Conservation (phyloP, 768 basidiomycete species). For the Lentinus tigrinus region DNA sequence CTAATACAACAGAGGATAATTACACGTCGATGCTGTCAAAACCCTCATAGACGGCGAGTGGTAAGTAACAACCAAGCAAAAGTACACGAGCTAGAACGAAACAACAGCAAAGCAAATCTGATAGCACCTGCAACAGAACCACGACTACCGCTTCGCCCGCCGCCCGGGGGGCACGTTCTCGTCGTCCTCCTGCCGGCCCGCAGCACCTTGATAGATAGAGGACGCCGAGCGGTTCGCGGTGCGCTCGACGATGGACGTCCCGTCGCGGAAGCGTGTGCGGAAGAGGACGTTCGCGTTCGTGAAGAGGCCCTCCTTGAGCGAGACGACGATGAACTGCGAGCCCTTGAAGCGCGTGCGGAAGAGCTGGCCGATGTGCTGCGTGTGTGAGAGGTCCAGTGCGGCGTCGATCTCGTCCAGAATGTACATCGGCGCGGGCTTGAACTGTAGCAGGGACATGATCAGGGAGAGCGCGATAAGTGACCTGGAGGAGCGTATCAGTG, state of each 20-base stretch:
- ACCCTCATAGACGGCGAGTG: not conserved
- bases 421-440: constrained; percentile 99
- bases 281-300: constrained; percentile 97
- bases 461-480: constrained; percentile 96
- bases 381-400: constrained; percentile 92
- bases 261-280: constrained; percentile 89
- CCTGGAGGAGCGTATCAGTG: constrained; percentile 39
- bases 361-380: constrained; percentile 97
- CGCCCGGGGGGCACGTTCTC: constrained; percentile 12
- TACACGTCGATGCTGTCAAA: not conserved
- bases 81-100: not conserved
- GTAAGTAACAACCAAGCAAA: not conserved
- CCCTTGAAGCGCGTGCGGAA: constrained; percentile 98
- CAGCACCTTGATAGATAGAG: constrained; percentile 11
- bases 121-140: not conserved
- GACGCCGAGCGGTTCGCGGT: constrained; percentile 53
- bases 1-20: not conserved
- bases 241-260: constrained; percentile 86
- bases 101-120: too few species aligned
- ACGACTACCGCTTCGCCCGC: constrained; percentile 5
- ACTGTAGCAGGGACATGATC: constrained; percentile 98
- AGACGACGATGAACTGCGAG: constrained; percentile 97
- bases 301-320: constrained; percentile 94
- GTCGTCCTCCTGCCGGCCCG: constrained; percentile 14
- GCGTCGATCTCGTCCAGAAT: constrained; percentile 99